Base-by-base conservation (phyloP, 331 rosid genomes). In the Malus hybrid region DNA sequence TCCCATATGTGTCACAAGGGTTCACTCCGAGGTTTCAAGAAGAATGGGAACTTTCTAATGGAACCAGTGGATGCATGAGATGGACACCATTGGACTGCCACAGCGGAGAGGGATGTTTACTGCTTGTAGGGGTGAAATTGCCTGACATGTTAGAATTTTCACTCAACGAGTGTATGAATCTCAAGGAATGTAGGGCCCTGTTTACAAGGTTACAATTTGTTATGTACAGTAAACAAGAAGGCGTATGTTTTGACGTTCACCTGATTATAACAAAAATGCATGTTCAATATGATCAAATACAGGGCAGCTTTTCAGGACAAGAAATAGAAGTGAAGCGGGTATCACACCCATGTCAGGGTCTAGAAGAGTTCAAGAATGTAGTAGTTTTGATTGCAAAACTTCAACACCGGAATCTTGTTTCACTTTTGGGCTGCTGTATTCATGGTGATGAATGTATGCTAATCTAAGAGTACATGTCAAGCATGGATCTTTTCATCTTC, bases 341-440 rank as follows among this genome's bases (percentile, higher is more conserved):
- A 28, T 61, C 34, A 61, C 7, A 61, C 36, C 15, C n/a, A 1
- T 30, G 5, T 26, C n/a, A 61, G 36, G n/a, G 10, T 61, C 66
- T 61, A 61, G n/a, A 61, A 61, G 66, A 61, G n/a, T 26, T 61
- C 66, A 13, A 61, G 66, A 61, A 61, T 28, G n/a, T 12, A 13
- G 29, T 58, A 58, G 58, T 18, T 57, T 60, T 79, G 14, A 79
- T 79, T 75, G 82, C 86, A 6, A 76, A 85, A 69, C 88, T 82
- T 26, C 82, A 82, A 70, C 82, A 79, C 78, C 42, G 62, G 34
- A 85, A 79, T 73, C 86, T 83, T 42, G 82, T 83, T 10, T 79
- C 69, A 42, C 79, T 83, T 63, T 28, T 79, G 10, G 84, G 74
- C 2, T 58, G 63, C 7, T 58, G 29, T 22, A 22, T 22, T 4